Conservation (phyloP, 1,284 basidiomycete species). For the Vanrija sp. region DNA sequence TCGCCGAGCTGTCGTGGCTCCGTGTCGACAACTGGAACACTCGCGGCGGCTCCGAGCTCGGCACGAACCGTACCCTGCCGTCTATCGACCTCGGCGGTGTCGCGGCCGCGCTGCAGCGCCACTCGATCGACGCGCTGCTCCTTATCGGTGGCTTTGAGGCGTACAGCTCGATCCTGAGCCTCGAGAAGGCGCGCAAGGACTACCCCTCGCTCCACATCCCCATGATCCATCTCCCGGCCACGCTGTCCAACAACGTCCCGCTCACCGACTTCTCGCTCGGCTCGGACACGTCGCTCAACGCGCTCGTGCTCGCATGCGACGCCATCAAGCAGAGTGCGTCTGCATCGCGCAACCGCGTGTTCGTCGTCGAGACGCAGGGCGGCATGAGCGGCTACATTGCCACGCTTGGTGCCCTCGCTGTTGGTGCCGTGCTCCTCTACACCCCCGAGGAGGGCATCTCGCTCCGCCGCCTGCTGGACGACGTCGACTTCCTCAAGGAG, state of each 20-base stretch:
- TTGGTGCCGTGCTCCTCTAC: constrained; percentile 88
- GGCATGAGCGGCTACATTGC: constrained; percentile 95
- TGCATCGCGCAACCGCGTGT: constrained; percentile 90
- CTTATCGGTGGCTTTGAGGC: constrained; percentile 97
- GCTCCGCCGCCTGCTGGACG: constrained; percentile 72
- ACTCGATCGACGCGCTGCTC: constrained; percentile 74
- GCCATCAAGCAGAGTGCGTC: constrained; percentile 97
- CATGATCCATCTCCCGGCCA: constrained; percentile 88
- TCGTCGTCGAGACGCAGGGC: constrained; percentile 97
- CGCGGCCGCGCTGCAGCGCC: constrained; percentile 85
- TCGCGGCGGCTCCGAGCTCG: constrained; percentile 96
- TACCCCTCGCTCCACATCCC: constrained; percentile 93
- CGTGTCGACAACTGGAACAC: constrained; percentile 95
- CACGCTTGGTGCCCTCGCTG: constrained; percentile 87
- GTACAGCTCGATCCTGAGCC: constrained; percentile 70
- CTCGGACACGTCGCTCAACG: constrained; percentile 92
- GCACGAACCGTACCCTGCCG: constrained; percentile 88
- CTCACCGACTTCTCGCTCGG: constrained; percentile 94
- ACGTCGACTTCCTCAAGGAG: constrained; percentile 84
- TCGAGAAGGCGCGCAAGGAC: constrained; percentile 73
- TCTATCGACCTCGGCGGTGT: constrained; percentile 79
- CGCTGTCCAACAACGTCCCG: constrained; percentile 97
- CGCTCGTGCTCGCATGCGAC: constrained; percentile 95
- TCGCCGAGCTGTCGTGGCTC: constrained; percentile 88
- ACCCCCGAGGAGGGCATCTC: constrained; percentile 88